Percentiles rank a stretch among this genome's conserved stretches.
Evolutionary conservation across 2,329 filamentous ascomycete genomes (phyloP).

Genomic region (Stachybotrys chartarum): DNA sequence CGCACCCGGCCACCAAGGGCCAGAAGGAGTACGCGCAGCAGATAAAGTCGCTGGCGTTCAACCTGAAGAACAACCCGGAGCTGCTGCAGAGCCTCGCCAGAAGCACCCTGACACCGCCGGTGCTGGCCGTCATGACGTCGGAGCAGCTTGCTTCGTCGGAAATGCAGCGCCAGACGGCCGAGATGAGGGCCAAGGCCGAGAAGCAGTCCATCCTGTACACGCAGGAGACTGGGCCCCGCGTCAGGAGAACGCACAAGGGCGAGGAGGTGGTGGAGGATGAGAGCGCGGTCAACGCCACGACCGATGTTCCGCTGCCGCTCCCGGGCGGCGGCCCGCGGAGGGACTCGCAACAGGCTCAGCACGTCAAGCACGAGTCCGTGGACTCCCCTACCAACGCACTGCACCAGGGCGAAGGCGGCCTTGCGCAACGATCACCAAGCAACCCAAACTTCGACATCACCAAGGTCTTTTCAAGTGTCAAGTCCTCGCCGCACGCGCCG

Average conservation of each 20-base stretch:
- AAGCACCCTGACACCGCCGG: conserved; percentile 62
- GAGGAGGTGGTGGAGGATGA: conserved; percentile 85
- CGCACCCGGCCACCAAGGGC: conserved; percentile 37
- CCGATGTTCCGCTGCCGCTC: conserved; percentile 24
- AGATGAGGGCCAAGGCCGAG: conserved; percentile 70
- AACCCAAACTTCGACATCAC: conserved; percentile 70
- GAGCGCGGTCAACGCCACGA: conserved; percentile 25
- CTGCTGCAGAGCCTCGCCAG: conserved; percentile 70
- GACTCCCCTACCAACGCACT: conserved; percentile 23
- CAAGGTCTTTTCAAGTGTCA: conserved; percentile 76
- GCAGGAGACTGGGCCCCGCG: conserved; percentile 62
- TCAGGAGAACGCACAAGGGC: conserved; percentile 89
- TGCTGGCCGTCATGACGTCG: conserved; percentile 78
- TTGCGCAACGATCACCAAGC: conserved; percentile 45
- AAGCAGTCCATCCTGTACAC: conserved; percentile 80
- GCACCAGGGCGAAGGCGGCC: conserved; percentile 30
- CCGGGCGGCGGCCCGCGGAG: conserved; percentile 6
- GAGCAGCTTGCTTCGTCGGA: conserved; percentile 92
- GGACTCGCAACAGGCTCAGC: conserved; percentile 11
- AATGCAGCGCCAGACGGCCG: conserved; percentile 68
- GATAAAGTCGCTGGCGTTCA: conserved; percentile 71
- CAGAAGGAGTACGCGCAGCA: conserved; percentile 51
- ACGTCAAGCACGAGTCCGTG: conserved; percentile 27
- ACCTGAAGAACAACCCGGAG: conserved; percentile 81
- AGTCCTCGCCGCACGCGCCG: conserved; percentile 56